Conservation (phyloP, 2,329 filamentous ascomycete species). For the Trichoderma asperellum region DNA sequence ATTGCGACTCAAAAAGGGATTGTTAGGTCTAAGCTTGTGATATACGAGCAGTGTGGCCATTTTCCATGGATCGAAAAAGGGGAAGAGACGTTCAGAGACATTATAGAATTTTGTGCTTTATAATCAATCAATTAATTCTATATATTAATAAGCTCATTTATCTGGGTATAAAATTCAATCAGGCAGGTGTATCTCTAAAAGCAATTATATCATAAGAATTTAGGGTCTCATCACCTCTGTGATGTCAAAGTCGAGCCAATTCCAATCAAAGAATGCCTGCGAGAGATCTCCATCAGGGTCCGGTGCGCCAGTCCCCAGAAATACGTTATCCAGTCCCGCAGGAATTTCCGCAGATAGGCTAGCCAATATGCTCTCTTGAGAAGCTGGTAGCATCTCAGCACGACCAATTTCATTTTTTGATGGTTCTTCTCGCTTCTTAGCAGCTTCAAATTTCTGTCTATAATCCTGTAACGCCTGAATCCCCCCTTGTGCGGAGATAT, state of each 20-base stretch:
- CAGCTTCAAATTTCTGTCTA: constrained; percentile 12
- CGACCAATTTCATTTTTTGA: neutral
- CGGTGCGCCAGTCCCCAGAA: neutral
- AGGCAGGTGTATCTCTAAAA: neutral
- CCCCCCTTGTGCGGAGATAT: constrained; percentile 16
- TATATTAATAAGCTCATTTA: neutral
- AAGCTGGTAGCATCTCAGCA: neutral
- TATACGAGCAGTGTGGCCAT: constrained; percentile 6
- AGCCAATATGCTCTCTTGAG: neutral
- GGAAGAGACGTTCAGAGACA: constrained; percentile 3
- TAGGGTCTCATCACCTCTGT: constrained; percentile 7
- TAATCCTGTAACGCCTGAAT: constrained; percentile 17
- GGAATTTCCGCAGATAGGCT: neutral
- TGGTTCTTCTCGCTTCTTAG: constrained; percentile 3
- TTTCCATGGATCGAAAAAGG: constrained; percentile 13
- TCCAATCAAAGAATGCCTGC: constrained; percentile 16
- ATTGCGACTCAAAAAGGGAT: neutral
- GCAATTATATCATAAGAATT: neutral
- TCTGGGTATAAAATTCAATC: neutral
- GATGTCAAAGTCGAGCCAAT: constrained; percentile 24
- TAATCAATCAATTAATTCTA: neutral
- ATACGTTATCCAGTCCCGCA: neutral
- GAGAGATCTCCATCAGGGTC: neutral
- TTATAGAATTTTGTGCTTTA: neutral
- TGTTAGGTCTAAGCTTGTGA: neutral